Percentiles rank a stretch among this genome's conserved stretches.
These are phyloP conservation scores for Pharnaceum exiguum DNA, from an alignment of 148 eudicot species.

Conservation along the genomic window DNA sequence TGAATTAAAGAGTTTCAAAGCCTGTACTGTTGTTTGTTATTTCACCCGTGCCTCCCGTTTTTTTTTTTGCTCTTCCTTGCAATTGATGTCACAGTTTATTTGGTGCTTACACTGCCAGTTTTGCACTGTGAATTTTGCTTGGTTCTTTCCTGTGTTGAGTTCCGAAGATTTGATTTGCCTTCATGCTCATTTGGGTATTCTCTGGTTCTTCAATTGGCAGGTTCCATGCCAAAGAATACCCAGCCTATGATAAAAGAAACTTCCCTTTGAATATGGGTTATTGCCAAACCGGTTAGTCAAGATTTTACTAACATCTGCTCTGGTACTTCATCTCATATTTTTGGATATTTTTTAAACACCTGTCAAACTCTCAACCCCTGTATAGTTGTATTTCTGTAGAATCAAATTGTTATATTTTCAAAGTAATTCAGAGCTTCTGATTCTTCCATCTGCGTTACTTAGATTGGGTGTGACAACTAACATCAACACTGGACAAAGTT, in stretches of 20 bases:
- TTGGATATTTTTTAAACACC: background rate
- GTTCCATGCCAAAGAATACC: conserved; percentile 98
- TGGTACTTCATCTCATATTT: background rate
- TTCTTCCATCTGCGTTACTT: no score
- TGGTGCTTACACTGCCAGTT: no score
- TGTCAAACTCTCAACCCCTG: no score
- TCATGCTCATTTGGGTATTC: background rate
- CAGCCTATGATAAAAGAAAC: conserved; percentile 55
- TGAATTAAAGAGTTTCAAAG: no score
- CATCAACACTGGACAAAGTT: background rate
- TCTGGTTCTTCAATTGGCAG: conserved; percentile 29
- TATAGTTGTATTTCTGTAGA: no score
- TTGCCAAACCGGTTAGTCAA: conserved; percentile 71
- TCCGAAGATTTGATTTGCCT: background rate
- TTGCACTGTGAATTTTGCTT: background rate
- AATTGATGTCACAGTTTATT: no score
- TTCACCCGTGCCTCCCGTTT: no score
- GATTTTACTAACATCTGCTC: background rate
- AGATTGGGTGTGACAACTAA: no score
- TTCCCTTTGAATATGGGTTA: conserved; percentile 87
- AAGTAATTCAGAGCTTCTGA: no score
- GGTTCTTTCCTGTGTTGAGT: background rate
- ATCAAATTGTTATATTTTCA: no score
- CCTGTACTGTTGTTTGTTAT: no score
- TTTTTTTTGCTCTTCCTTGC: no score